A percentile compares a stretch with the other conserved stretches of the same genome.
Conservation (phyloP, 2,329 filamentous ascomycete species). For the Chaetomium globosum region DNA sequence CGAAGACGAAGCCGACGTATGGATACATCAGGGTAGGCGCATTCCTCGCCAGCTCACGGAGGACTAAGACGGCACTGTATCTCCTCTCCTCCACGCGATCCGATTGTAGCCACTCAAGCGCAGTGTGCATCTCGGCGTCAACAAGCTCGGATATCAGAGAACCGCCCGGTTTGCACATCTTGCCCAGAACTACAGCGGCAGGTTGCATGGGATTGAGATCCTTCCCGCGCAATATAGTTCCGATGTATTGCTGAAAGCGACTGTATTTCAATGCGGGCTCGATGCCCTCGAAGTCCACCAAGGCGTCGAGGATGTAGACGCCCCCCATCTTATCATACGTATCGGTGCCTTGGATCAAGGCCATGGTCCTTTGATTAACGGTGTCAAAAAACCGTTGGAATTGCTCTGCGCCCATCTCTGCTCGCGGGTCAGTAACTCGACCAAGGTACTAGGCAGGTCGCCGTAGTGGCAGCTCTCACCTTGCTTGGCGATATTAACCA, state of each 20-base stretch:
- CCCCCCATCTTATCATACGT: constrained; percentile 87
- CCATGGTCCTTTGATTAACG: constrained; percentile 60
- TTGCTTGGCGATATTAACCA: constrained; percentile 59
- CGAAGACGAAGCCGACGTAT: constrained; percentile 92
- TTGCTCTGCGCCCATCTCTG: constrained; percentile 77
- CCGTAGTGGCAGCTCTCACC: constrained; percentile 44
- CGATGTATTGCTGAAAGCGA: constrained; percentile 87
- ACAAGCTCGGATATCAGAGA: constrained; percentile 94
- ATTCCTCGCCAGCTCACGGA: constrained; percentile 87
- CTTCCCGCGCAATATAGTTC: constrained; percentile 83
- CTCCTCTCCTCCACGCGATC: constrained; percentile 90
- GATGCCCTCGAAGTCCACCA: constrained; percentile 95
- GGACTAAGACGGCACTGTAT: constrained; percentile 88
- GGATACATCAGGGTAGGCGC: constrained; percentile 94
- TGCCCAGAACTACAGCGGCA: constrained; percentile 84
- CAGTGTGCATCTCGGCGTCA: constrained; percentile 94
- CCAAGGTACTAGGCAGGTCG: neutral
- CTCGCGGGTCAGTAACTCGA: constrained; percentile 20
- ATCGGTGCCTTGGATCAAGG: constrained; percentile 80
- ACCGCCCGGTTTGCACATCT: constrained; percentile 87
- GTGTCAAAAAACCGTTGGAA: constrained; percentile 65
- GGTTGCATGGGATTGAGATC: constrained; percentile 89
- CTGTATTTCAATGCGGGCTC: constrained; percentile 93
- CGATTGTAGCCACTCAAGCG: constrained; percentile 94
- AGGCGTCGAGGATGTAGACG: constrained; percentile 84